phyloP scores from a whole-genome alignment of 225 moss, liverwort and hornwort species.

The Sphagnum tenellum region DNA sequence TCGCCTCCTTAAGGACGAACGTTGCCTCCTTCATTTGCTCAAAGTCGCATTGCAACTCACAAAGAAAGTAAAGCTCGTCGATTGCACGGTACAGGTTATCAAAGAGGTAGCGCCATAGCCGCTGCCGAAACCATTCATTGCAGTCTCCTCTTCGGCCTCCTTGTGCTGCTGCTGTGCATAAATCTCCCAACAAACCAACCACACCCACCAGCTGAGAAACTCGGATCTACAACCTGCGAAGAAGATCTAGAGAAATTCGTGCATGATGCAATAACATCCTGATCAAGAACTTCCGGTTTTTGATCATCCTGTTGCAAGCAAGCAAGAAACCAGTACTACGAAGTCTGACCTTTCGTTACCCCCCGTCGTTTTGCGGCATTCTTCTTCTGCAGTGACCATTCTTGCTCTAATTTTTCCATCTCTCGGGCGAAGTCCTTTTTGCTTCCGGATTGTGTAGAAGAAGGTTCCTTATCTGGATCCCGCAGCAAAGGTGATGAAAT shows the following conservation, averaged over 20 bases:
- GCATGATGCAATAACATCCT: background rate
- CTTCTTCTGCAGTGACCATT: no score
- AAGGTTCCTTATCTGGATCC: no score
- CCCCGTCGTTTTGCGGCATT: no score
- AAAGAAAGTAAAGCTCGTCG: constrained; percentile 26
- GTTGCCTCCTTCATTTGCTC: constrained; percentile 17
- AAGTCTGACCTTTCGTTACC: no score
- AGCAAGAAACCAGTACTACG: no score
- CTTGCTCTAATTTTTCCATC: no score
- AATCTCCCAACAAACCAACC: no score
- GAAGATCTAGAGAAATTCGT: background rate
- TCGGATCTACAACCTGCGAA: background rate
- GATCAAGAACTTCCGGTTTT: background rate
- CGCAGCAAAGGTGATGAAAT: no score
- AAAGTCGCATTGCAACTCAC: constrained; percentile 11
- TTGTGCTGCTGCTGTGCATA: no score
- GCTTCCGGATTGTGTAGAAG: no score
- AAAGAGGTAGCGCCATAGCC: constrained; percentile 25
- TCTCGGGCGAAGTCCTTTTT: no score
- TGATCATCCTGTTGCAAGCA: background rate
- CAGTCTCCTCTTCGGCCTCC: constrained; percentile 5
- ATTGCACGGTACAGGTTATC: constrained; percentile 17
- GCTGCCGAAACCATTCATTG: constrained; percentile 27
- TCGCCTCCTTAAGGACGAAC: constrained; percentile 18
- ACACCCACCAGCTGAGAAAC: background rate